phyloP scores from a whole-genome alignment of 2,329 filamentous ascomycete species.

The Epicoccum nigrum region DNA sequence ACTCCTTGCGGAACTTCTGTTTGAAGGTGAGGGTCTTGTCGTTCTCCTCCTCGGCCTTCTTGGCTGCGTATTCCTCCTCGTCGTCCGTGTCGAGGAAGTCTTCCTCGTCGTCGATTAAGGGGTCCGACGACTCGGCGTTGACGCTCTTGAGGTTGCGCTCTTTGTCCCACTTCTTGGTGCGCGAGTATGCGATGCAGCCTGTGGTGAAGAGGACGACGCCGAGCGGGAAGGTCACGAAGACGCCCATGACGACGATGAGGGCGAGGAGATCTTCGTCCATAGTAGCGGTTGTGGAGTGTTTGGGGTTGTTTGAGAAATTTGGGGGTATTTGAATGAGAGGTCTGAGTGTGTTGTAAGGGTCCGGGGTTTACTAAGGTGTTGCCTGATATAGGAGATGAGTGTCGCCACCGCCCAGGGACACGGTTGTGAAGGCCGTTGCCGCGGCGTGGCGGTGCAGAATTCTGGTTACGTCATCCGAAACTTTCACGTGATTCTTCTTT shows the following conservation, averaged over 20 bases:
- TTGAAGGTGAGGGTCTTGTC: constrained; percentile 36
- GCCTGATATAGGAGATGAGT: constrained; percentile 18
- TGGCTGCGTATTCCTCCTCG: constrained; percentile 35
- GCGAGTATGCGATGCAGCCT: constrained; percentile 34
- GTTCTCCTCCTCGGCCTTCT: constrained; percentile 38
- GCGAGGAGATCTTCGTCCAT: constrained; percentile 42
- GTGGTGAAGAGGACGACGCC: constrained; percentile 31
- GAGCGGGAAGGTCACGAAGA: constrained; percentile 35
- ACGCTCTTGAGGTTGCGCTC: constrained; percentile 31
- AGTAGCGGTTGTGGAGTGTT: not conserved
- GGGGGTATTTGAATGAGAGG: not conserved
- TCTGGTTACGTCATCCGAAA: constrained; percentile 11
- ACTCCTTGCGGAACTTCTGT: constrained; percentile 42
- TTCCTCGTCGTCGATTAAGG: constrained; percentile 28
- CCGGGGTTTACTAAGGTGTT: constrained; percentile 1
- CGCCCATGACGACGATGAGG: constrained; percentile 30
- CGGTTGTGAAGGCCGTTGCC: constrained; percentile 9
- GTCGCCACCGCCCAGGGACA: constrained; percentile 18
- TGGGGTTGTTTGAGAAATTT: not conserved
- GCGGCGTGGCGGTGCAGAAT: constrained; percentile 14
- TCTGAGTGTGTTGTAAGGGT: not conserved
- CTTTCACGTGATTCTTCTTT: constrained; percentile 3
- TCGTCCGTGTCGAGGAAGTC: constrained; percentile 42
- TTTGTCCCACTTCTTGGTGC: constrained; percentile 43
- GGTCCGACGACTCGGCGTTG: constrained; percentile 29